Base-by-base conservation (phyloP, 495 filamentous ascomycete species). In the Amniculicola lignicola region DNA sequence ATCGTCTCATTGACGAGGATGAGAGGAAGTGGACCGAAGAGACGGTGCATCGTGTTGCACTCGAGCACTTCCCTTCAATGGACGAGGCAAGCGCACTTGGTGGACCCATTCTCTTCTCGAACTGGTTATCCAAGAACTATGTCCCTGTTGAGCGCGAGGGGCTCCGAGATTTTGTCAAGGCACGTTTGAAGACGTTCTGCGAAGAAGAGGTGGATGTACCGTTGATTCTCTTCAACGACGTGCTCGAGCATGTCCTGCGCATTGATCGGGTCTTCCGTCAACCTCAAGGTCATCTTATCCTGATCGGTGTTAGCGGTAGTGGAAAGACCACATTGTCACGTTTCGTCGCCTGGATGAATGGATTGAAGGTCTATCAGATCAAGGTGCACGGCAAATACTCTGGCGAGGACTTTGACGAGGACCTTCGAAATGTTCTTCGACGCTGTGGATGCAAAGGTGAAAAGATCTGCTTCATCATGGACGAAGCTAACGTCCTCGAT, bases 391-490 rank as follows among this genome's bases (percentile, higher is more conserved):
- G 93, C 37, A 96, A 90, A 69, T 99, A 99, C 69, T 96, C 93
- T 21, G 89, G 89, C 11, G 93, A 96, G 69, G 93, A 99, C 73
- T 99, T 99, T 68, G 93, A 99, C 67, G 94, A 99, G 40, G 93
- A 99, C 72, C 75, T 99, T 7, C 79, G 94, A 47, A 92, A 89
- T 66, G 91, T 99, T 11, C 82, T 99, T 16, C 87, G 94, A 51
- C 81, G 93, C 39, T 91, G 87, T 58, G 93, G 93, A 42, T 97
- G 94, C 75, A 96, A 94, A 72, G 93, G 93, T 28, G 93, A 99
- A 69, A 99, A 96, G 77, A 94, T 99, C 35, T 97, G 94, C 75
- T 99, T 99, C 74, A 94, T 99, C 73, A 96, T 99, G 93, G 93
- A 99, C 63, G 93, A 99, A 76, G 86, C 90, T 5, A 99, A 99